These are phyloP conservation scores for Patellifolia procumbens DNA, from an alignment of 179 eudicot genomes.

Conservation along the genomic window DNA sequence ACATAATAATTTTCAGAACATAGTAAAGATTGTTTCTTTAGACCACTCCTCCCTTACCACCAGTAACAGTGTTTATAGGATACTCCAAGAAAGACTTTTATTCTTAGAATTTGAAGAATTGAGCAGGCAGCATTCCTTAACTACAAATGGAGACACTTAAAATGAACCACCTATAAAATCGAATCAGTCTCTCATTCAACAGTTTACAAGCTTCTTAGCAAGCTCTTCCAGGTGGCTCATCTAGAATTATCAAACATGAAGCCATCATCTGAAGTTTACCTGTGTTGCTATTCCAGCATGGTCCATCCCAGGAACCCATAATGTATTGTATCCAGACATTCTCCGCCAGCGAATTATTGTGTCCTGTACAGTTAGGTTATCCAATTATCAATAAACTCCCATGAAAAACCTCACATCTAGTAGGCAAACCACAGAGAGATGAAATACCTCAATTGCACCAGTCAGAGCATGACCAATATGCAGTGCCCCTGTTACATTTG, in stretches of 20 bases:
- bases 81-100: background rate
- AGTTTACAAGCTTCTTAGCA: no score
- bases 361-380: constrained; percentile 50
- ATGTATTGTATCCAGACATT: constrained; percentile 89
- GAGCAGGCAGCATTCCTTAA: background rate
- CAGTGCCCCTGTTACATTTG: constrained; percentile 97
- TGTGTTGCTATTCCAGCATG: constrained; percentile 99
- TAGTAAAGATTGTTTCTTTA: background rate
- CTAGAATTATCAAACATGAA: constrained; percentile 6
- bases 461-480: constrained; percentile 99
- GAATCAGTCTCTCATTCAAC: no score
- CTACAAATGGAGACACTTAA: background rate
- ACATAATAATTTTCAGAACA: background rate
- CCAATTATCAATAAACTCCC: background rate
- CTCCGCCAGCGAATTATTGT: constrained; percentile 86
- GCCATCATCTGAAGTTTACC: constrained; percentile 38
- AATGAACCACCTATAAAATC: background rate
- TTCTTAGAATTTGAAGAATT: background rate
- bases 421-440: background rate
- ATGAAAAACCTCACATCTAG: background rate
- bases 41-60: background rate
- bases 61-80: background rate
- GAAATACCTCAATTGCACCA: constrained; percentile 74
- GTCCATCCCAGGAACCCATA: constrained; percentile 99
- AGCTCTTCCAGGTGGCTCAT: background rate